Evolutionary conservation across 2,329 filamentous ascomycete species (phyloP).

Genomic region (Diplodia scrobiculata): DNA sequence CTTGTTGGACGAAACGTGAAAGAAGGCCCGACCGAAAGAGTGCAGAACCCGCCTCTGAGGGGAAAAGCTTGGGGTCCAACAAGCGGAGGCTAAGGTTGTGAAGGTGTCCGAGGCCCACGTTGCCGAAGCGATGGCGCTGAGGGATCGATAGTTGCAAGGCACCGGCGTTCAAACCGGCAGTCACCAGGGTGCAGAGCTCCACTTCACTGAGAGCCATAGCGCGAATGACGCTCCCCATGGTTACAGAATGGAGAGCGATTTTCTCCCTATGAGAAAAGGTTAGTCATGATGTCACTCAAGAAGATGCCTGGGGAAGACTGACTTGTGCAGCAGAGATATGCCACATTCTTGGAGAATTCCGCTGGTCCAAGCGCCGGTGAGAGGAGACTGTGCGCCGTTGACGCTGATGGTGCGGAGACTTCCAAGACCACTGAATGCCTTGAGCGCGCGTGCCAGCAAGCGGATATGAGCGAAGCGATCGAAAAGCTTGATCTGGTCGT

Average conservation of each 20-base stretch:
- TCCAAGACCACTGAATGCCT: not conserved
- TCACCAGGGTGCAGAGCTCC: not conserved
- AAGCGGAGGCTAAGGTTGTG: constrained; percentile 16
- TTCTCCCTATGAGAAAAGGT: not conserved
- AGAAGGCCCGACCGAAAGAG: constrained; percentile 18
- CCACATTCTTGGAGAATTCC: constrained; percentile 10
- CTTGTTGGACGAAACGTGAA: not conserved
- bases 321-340: constrained; percentile 13
- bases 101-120: not conserved
- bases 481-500: constrained; percentile 3
- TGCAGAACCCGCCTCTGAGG: not conserved
- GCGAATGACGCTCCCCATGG: constrained; percentile 5
- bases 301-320: not conserved
- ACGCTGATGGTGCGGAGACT: constrained; percentile 11
- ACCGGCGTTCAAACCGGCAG: not conserved
- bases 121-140: constrained; percentile 4
- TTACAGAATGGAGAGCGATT: not conserved
- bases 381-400: constrained; percentile 15
- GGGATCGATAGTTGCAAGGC: not conserved
- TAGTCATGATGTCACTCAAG: not conserved
- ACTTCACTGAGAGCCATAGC: constrained; percentile 15
- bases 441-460: constrained; percentile 11
- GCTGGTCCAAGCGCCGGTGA: constrained; percentile 10
- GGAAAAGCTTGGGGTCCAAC: constrained; percentile 6
- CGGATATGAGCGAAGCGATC: constrained; percentile 5